Conservation (phyloP, 2,329 filamentous ascomycete species). For the Fusarium ramigenum region DNA sequence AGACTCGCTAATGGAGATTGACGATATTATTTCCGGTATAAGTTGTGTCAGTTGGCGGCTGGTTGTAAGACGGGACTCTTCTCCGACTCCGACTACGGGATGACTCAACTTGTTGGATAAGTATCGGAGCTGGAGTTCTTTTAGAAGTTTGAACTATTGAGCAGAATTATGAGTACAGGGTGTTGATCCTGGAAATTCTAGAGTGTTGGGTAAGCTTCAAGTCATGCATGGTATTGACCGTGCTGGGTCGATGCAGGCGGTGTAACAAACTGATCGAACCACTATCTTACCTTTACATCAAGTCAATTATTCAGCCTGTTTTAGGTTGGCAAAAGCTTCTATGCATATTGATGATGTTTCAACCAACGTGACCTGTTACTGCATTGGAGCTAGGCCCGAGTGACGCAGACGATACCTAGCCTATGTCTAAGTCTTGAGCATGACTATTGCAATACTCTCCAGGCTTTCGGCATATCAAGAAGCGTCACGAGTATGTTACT, state of each 20-base stretch:
- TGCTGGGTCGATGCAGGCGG: background rate
- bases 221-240: background rate
- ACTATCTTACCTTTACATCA: background rate
- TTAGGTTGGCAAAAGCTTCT: background rate
- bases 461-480: background rate
- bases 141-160: background rate
- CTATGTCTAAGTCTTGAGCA: background rate
- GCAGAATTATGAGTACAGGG: background rate
- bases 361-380: background rate
- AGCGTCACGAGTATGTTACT: background rate
- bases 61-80: background rate
- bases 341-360: background rate
- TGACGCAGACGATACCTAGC: background rate
- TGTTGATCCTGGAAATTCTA: no score
- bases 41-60: background rate
- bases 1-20: background rate
- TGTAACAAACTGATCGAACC: background rate
- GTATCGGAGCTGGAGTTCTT: background rate
- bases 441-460: background rate
- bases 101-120: background rate
- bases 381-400: background rate
- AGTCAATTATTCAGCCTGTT: background rate
- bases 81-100: background rate
- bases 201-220: background rate
- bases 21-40: background rate